Evolutionary conservation across 2,329 filamentous ascomycete species (phyloP), one percentile per base, ranked within the genome.

Genomic region (Hawksworthiomyces lignivorus): DNA sequence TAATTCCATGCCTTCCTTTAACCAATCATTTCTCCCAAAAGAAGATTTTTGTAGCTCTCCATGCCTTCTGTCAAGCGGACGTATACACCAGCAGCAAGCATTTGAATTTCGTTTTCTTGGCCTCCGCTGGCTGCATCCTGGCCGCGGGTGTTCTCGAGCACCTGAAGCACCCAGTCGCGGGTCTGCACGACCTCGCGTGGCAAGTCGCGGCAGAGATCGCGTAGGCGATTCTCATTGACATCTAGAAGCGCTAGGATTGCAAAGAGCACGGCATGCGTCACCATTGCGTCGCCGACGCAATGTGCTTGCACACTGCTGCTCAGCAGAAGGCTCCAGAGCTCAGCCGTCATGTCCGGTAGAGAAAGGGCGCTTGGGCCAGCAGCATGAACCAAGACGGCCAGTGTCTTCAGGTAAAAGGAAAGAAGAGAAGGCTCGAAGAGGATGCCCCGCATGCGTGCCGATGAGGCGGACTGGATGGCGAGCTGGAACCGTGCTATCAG

Each of bases 281-380:
- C 75, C 7, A 35, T 21, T 19, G 43, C 26, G 48, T 92, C 84
- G 2, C 73, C 75, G 21, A 71, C 68, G 29, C 72, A 69, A 34
- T 70, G 63, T 32, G 69, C 77, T 7, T 83, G 73, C 3, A 95
- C 68, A 3, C 74, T 69, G 22, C 59, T 57, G 28, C 55, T 52
- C 1, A 96, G 75, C 3, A 97, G 67, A n/a, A 98, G 64, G 34
- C 83, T 75, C 77, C 89, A 89, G 15, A 94, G 75, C 61, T 96
- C 87, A 9, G 78, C 69, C 2, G 88, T 96, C 69, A 96, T 80
- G 42, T 87, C 78, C 2, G 83, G 79, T 1, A 97, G 72, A 2
- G 77, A 72, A 0, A 89, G 69, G 0, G 85, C 89, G 41, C 82
- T 80, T 0, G 89, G 85, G 0, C 92, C 92, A 0, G 85, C 77